Percentiles rank a stretch among this genome's conserved stretches.
phyloP scores from a whole-genome alignment of 1,139 yeast genomes.

The Magnusiomyces magnusii region DNA sequence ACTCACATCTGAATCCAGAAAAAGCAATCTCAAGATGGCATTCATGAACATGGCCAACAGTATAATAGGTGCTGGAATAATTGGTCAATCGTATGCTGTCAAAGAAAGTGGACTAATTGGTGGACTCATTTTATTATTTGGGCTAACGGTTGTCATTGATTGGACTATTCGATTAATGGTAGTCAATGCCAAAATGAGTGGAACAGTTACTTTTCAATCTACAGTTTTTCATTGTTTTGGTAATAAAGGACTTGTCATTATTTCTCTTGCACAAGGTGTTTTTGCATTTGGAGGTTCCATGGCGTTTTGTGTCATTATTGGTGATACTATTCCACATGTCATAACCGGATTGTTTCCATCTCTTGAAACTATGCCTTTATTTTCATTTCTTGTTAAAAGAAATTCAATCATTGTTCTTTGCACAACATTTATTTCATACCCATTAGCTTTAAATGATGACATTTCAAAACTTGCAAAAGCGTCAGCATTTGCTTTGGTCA shows the following conservation, averaged over 20 bases:
- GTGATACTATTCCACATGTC: conserved; percentile 93
- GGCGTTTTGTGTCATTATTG: conserved; percentile 91
- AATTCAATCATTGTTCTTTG: conserved; percentile 61
- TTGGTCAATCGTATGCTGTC: conserved; percentile 89
- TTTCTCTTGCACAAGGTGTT: conserved; percentile 69
- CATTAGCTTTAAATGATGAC: conserved; percentile 71
- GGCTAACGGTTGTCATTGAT: conserved; percentile 66
- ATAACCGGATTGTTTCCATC: conserved; percentile 57
- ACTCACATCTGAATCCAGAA: conserved; percentile 34
- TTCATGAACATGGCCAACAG: conserved; percentile 95
- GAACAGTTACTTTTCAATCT: conserved; percentile 75
- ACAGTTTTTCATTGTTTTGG: conserved; percentile 82
- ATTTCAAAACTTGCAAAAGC: conserved; percentile 86
- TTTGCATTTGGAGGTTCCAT: conserved; percentile 94
- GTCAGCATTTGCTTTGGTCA: conserved; percentile 74
- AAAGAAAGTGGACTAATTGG: conserved; percentile 71
- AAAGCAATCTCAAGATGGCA: conserved; percentile 66
- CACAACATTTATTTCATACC: conserved; percentile 69
- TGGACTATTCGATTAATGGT: conserved; percentile 80
- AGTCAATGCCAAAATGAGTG: conserved; percentile 71
- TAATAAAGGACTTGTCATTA: conserved; percentile 53
- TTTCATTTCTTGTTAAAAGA: conserved; percentile 52
- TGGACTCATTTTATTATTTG: conserved; percentile 54
- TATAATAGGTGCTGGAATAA: conserved; percentile 90
- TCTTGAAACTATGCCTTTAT: conserved; percentile 36